These are phyloP conservation scores for Quercus aquifolioides DNA, from an alignment of 306 rosid species.

Conservation along the genomic window DNA sequence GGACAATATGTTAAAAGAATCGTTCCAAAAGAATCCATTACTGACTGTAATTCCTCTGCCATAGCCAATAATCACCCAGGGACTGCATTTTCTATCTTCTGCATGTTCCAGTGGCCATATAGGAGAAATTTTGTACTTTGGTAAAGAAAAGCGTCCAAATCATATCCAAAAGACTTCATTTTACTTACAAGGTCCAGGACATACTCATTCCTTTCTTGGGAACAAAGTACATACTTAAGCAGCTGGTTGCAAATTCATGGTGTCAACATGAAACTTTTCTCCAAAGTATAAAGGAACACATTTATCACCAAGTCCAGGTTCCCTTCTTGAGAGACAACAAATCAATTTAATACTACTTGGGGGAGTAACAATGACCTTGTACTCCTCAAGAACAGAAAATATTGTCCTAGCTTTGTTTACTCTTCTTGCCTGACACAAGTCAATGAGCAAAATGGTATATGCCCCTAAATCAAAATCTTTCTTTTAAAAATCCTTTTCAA, in stretches of 20 bases:
- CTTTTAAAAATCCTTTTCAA: slow-evolving; percentile 54
- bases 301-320: slow-evolving; percentile 48
- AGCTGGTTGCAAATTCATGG: slow-evolving; percentile 37
- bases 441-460: slow-evolving; percentile 74
- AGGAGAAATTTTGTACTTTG: slow-evolving; percentile 29
- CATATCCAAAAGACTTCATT: slow-evolving; percentile 55
- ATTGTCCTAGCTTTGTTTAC: slow-evolving; percentile 46
- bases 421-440: slow-evolving; percentile 59
- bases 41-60: neutral
- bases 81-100: neutral
- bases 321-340: slow-evolving; percentile 32
- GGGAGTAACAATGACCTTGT: slow-evolving; percentile 46
- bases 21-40: neutral
- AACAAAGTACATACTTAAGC: slow-evolving; percentile 33
- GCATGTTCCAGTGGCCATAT: neutral
- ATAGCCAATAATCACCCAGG: neutral
- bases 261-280: slow-evolving; percentile 43
- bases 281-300: slow-evolving; percentile 59
- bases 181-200: slow-evolving; percentile 44
- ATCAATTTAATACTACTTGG: slow-evolving; percentile 77
- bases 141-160: slow-evolving; percentile 19
- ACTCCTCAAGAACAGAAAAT: slow-evolving; percentile 62
- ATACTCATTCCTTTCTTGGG: slow-evolving; percentile 32
- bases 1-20: neutral
- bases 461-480: slow-evolving; percentile 60